A percentile compares a stretch with the other conserved stretches of the same genome.
phyloP scores from a whole-genome alignment of 371 early-diverging fungal genomes.

The Rhizomucor miehei region DNA sequence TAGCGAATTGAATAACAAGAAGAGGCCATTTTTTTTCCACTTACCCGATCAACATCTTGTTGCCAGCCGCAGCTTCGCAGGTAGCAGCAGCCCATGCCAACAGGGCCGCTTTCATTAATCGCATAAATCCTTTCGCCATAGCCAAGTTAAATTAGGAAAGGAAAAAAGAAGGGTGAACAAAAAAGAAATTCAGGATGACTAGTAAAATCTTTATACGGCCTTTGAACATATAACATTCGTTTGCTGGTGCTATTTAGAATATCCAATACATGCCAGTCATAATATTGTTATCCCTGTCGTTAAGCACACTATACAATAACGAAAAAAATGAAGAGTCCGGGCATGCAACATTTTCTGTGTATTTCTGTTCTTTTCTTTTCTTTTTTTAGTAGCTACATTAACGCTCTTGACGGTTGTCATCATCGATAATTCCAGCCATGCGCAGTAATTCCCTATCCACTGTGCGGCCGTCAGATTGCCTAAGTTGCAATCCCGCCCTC shows the following conservation, averaged over 20 bases:
- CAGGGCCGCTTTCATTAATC: conserved; percentile 7
- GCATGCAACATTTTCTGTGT: neutral
- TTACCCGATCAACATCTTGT: conserved; percentile 38
- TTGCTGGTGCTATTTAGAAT: conserved; percentile 1
- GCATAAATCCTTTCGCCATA: too few relatives aligned
- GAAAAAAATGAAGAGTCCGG: too few relatives aligned
- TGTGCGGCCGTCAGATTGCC: conserved; percentile 34
- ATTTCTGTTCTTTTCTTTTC: neutral
- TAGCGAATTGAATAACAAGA: neutral
- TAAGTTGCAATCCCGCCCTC: conserved; percentile 44
- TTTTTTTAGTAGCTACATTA: neutral
- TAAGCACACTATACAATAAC: too few relatives aligned
- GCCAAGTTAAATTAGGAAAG: neutral
- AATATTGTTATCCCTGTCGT: too few relatives aligned
- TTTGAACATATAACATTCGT: neutral
- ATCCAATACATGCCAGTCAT: neutral
- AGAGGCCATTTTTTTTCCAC: neutral
- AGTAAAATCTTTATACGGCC: too few relatives aligned
- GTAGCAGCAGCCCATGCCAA: conserved; percentile 19
- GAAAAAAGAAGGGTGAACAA: neutral
- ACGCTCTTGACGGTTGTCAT: conserved; percentile 13
- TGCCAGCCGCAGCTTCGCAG: conserved; percentile 17
- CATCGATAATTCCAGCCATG: conserved; percentile 50
- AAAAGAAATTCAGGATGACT: too few relatives aligned
- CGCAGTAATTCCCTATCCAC: conserved; percentile 45